Percentiles rank a stretch among this genome's conserved stretches.
These are phyloP conservation scores for sunflower (Helianthus annuus) DNA, from an alignment of 129 eudicot genomes.

Conservation along the genomic window HanXRQr2.0-SUNRISE NC_035445.2:80921613-80922112, in stretches of 20 bases:
- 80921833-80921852: constrained; percentile 16
- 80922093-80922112: background rate
- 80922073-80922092: background rate
- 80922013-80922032: too few relatives aligned
- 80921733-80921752: constrained; percentile 48
- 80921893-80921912: background rate
- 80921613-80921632: constrained; percentile 49
- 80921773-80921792: constrained; percentile 42
- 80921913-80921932: background rate
- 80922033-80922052: background rate
- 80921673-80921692: constrained; percentile 46
- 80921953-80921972: constrained; percentile 27
- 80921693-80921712: constrained; percentile 62
- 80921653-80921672: constrained; percentile 55
- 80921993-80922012: constrained; percentile 9
- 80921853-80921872: background rate
- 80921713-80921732: constrained; percentile 28
- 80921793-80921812: constrained; percentile 79
- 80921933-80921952: constrained; percentile 4
- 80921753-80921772: constrained; percentile 56
- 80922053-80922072: background rate
- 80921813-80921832: constrained; percentile 54
- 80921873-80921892: background rate
- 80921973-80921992: constrained; percentile 4
- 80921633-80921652: constrained; percentile 48